Evolutionary conservation across 768 basidiomycete species (phyloP).

Genomic region (Lactifluus volemus): DNA sequence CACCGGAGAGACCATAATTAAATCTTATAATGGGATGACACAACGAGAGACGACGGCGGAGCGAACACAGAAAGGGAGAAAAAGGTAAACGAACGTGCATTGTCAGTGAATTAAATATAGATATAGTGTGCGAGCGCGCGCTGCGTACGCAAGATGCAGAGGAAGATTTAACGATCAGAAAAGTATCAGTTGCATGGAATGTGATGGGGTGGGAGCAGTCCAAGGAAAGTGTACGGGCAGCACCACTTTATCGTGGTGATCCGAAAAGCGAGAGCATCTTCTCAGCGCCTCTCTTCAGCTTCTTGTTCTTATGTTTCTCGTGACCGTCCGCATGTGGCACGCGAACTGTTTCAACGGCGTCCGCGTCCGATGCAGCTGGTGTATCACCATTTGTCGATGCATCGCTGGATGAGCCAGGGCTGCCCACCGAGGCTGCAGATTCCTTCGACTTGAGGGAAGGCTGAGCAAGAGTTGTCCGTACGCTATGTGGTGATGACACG

Average conservation of each 20-base stretch:
- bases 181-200: background rate
- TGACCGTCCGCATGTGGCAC: slow-evolving; percentile 24
- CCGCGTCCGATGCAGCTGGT: slow-evolving; percentile 10
- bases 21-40: slow-evolving; percentile 17
- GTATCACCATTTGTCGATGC: slow-evolving; percentile 51
- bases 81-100: slow-evolving; percentile 7
- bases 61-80: background rate
- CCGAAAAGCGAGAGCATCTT: slow-evolving; percentile 79
- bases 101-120: slow-evolving; percentile 15
- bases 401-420: slow-evolving; percentile 63
- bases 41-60: background rate
- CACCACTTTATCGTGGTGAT: slow-evolving; percentile 39
- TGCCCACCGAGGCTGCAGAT: slow-evolving; percentile 65
- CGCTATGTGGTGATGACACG: slow-evolving; percentile 47
- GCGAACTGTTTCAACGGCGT: slow-evolving; percentile 15
- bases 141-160: slow-evolving; percentile 8
- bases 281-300: slow-evolving; percentile 82
- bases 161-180: slow-evolving; percentile 4
- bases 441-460: slow-evolving; percentile 78
- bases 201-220: background rate
- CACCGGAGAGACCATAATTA: slow-evolving; percentile 15
- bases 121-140: slow-evolving; percentile 14
- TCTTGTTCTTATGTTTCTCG: slow-evolving; percentile 63
- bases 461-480: slow-evolving; percentile 37
- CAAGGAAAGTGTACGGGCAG: background rate